Percentiles rank a stretch among this genome's conserved stretches.
Conservation (phyloP, 768 basidiomycete species). For the Suillus cothurnatus region DNA sequence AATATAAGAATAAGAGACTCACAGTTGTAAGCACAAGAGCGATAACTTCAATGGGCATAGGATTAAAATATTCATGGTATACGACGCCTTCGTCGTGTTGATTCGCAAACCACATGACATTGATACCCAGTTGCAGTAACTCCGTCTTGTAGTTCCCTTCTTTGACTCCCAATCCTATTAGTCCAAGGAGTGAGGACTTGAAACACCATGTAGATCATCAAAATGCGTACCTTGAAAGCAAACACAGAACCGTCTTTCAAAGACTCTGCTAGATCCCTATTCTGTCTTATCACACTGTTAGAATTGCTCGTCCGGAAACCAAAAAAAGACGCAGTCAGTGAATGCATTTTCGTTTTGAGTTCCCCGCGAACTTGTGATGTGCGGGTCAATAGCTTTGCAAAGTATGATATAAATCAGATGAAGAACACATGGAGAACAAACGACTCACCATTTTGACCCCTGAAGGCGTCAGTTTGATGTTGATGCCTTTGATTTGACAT, state of each 20-base stretch:
- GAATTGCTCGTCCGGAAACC: slow-evolving; percentile 1
- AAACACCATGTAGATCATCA: background rate
- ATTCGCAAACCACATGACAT: slow-evolving; percentile 31
- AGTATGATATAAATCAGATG: slow-evolving; percentile 1
- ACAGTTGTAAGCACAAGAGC: slow-evolving; percentile 10
- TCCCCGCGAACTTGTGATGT: slow-evolving; percentile 13
- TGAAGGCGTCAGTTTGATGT: slow-evolving; percentile 4
- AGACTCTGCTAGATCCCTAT: slow-evolving; percentile 6
- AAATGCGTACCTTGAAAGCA: slow-evolving; percentile 5
- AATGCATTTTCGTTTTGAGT: slow-evolving; percentile 10
- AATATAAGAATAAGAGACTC: background rate
- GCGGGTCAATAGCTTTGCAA: background rate
- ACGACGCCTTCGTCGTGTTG: slow-evolving; percentile 26
- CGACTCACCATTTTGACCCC: background rate
- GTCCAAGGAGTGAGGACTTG: background rate
- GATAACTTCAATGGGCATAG: slow-evolving; percentile 12
- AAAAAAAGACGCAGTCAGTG: slow-evolving; percentile 4
- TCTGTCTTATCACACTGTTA: slow-evolving; percentile 2
- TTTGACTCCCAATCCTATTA: slow-evolving; percentile 2
- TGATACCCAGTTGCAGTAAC: slow-evolving; percentile 28
- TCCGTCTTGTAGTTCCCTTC: slow-evolving; percentile 25
- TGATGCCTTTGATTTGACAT: slow-evolving; percentile 8
- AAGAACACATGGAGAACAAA: background rate
- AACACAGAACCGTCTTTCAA: slow-evolving; percentile 10
- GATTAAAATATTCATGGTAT: slow-evolving; percentile 24